These are phyloP conservation scores for Zymoseptoria crescenta DNA, from an alignment of 2,329 filamentous ascomycete species.

Conservation along the genomic window DNA sequence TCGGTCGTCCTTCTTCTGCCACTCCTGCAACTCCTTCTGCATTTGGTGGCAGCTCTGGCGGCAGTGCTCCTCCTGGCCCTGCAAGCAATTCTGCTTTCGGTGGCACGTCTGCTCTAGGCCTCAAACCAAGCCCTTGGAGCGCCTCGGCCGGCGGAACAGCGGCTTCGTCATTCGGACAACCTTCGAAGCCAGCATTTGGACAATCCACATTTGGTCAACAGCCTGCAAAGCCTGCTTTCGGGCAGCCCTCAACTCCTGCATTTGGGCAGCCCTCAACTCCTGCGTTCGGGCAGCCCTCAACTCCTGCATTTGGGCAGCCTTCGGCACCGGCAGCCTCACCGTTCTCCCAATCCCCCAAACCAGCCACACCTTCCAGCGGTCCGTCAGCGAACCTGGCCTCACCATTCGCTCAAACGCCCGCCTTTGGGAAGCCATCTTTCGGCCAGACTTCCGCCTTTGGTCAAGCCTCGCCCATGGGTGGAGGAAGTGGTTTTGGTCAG, in stretches of 20 bases:
- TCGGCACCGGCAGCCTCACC: background rate
- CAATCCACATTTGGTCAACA: conserved; percentile 23
- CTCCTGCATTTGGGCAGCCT: conserved; percentile 18
- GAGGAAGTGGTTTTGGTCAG: conserved; percentile 17
- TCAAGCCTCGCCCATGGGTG: conserved; percentile 5
- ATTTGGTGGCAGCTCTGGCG: background rate
- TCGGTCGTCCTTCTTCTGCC: background rate
- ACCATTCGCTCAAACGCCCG: conserved; percentile 10
- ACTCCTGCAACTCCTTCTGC: background rate
- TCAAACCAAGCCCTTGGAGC: background rate
- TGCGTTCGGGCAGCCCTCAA: conserved; percentile 10
- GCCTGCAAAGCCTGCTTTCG: conserved; percentile 19
- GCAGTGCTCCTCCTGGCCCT: background rate
- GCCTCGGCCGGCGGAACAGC: background rate
- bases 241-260: conserved; percentile 4
- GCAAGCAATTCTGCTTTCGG: conserved; percentile 6
- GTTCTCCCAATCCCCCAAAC: background rate
- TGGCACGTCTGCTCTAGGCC: conserved; percentile 29
- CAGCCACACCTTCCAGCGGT: conserved; percentile 4
- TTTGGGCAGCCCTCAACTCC: conserved; percentile 9
- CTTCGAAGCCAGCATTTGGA: conserved; percentile 21
- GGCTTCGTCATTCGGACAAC: conserved; percentile 6
- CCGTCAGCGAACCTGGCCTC: conserved; percentile 5
- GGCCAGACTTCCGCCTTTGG: conserved; percentile 21
- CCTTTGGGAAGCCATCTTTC: conserved; percentile 13